Conservation (phyloP, 352 stramenopile genomes). For the Hyphochytrium catenoides region DNA sequence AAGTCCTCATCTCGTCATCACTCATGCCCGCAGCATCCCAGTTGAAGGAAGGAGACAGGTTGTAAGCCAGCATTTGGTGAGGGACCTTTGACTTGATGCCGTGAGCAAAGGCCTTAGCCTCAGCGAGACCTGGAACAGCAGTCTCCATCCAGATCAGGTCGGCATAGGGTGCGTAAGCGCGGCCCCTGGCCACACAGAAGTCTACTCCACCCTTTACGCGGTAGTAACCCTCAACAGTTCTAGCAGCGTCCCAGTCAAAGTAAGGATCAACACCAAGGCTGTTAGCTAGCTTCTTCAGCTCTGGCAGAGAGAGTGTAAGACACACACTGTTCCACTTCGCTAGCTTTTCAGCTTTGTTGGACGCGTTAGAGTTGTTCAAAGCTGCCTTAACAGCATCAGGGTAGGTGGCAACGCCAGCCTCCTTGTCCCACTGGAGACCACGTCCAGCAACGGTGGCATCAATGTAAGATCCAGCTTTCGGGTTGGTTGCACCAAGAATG, state of each 20-base stretch:
- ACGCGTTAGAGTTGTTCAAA: conserved; percentile 27
- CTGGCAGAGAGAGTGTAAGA: conserved; percentile 34
- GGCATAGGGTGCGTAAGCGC: conserved; percentile 78
- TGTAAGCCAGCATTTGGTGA: conserved; percentile 95
- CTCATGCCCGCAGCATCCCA: conserved; percentile 91
- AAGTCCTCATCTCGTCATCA: conserved; percentile 72
- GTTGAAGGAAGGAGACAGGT: conserved; percentile 95
- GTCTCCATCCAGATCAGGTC: conserved; percentile 99
- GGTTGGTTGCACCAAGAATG: conserved; percentile 80
- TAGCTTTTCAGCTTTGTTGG: conserved; percentile 28
- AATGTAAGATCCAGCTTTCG: conserved; percentile 52
- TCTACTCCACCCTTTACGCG: conserved; percentile 80
- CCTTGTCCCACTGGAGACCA: conserved; percentile 64
- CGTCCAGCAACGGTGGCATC: conserved; percentile 39
- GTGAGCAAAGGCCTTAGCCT: conserved; percentile 78
- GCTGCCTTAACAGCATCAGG: conserved; percentile 70
- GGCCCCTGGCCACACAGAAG: conserved; percentile 84
- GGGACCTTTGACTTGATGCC: conserved; percentile 71
- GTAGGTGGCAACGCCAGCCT: conserved; percentile 84
- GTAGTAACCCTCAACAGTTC: conserved; percentile 93
- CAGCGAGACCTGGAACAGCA: conserved; percentile 70
- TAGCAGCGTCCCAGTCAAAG: conserved; percentile 87
- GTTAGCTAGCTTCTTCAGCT: conserved; percentile 45
- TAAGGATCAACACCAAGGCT: conserved; percentile 49
- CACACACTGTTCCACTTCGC: conserved; percentile 53